Percentiles rank a stretch among this genome's conserved stretches.
Conservation (phyloP, 2,329 filamentous ascomycete species). For the Gaeumannomyces sp. region DNA sequence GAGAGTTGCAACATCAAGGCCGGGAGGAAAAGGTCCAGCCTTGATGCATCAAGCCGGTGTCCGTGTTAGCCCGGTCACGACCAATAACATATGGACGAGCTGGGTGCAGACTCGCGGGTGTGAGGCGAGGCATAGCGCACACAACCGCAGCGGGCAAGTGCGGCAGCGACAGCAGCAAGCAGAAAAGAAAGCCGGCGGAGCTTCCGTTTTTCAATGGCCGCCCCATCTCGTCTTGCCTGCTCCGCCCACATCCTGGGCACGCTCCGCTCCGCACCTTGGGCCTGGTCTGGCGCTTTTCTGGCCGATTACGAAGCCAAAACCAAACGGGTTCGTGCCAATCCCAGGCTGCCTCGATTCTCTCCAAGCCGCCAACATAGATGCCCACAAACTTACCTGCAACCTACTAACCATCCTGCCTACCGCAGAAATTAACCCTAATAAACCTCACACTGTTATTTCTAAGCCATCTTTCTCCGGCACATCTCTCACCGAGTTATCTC, state of each 20-base stretch:
- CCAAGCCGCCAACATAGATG: too few species aligned
- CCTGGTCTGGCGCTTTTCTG: not conserved
- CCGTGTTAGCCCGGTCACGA: not conserved
- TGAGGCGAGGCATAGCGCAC: too few species aligned
- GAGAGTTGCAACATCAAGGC: too few species aligned
- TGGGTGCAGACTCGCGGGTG: not conserved
- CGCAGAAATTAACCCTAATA: not conserved
- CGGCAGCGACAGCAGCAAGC: not conserved
- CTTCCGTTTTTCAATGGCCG: not conserved
- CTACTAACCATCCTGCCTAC: not conserved
- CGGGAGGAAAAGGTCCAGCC: too few species aligned
- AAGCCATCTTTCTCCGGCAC: not conserved
- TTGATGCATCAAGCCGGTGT: too few species aligned
- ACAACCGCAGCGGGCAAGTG: not conserved
- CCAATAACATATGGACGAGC: not conserved
- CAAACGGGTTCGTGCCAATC: not conserved
- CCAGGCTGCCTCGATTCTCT: too few species aligned
- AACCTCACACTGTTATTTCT: not conserved
- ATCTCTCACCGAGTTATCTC: not conserved
- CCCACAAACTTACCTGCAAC: not conserved
- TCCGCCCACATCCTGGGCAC: not conserved
- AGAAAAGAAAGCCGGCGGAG: not conserved
- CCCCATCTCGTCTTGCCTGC: not conserved
- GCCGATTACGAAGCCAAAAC: not conserved
- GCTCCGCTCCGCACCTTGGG: not conserved